Base-by-base conservation (phyloP, 1,284 basidiomycete species). In the Leccinum pachyderme region DNA sequence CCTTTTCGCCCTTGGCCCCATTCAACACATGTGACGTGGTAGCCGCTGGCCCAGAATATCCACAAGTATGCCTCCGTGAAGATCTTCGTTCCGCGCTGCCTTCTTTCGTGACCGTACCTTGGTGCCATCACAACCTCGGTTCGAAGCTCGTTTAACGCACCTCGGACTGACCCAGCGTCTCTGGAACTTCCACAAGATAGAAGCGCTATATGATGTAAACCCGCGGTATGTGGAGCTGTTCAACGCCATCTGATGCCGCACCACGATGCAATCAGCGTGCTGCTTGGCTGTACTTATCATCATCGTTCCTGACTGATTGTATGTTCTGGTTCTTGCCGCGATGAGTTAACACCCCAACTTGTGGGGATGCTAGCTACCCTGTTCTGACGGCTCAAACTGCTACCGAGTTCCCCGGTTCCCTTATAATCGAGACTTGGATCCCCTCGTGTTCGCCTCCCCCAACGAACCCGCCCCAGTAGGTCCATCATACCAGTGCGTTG, bases 371-470 rank as follows among this genome's bases (percentile, higher is more conserved):
- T n/a, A n/a, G n/a, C n/a, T n/a, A n/a, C n/a, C n/a, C n/a, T n/a
- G n/a, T n/a, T n/a, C n/a, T n/a, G n/a, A 18, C 18, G 37, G 37
- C 9, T 39, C 9, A 47, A 11, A 31, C 28, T 48, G 47, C 25
- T 27, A 7, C 18, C 13, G 15, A n/a, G 31, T 44, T 32, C 7
- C 24, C 13, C 32, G 22, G 18, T 15, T 46, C 25, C 18, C 29
- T 64, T 64, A 60, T 57, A 64, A 66, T 41, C 9, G 15, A 3
- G 50, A 47, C 41, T 6, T 15, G n/a, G 24, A 27, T 2, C n/a
- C 24, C 11, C 44, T 46, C 51, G n/a, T 43, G 49, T 13, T 18
- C 28, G 13, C 12, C 5, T 22, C 28, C 37, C 27, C 32, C 29
- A 49, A 49, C 44, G 8, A 37, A 13, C n/a, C 43, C 22, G 22